These are phyloP conservation scores for Torrubiellomyces zombiae DNA, from an alignment of 2,329 filamentous ascomycete genomes.

Conservation along the genomic window DNA sequence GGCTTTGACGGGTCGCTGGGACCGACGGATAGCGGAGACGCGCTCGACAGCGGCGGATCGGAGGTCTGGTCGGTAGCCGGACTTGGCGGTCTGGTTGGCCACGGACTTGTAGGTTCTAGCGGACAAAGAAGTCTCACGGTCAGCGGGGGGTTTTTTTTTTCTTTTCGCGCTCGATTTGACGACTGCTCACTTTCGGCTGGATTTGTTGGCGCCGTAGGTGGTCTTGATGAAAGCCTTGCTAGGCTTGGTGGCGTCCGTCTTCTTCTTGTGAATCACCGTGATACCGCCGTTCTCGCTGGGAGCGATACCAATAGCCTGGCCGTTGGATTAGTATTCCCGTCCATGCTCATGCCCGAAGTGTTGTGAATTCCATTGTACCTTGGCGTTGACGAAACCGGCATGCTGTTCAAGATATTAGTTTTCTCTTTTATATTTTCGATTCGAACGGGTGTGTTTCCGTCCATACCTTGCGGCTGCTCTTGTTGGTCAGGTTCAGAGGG, in stretches of 20 bases:
- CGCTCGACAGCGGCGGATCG: slow-evolving; percentile 67
- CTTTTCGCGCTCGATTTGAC: background rate
- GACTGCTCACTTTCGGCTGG: slow-evolving; percentile 47
- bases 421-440: background rate
- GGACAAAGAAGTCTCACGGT: slow-evolving; percentile 8
- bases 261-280: slow-evolving; percentile 72
- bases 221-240: slow-evolving; percentile 46
- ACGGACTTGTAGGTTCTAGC: slow-evolving; percentile 74
- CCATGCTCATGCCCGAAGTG: slow-evolving; percentile 1
- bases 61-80: slow-evolving; percentile 70
- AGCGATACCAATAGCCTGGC: slow-evolving; percentile 66
- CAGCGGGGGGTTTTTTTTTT: no score
- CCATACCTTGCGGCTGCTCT: slow-evolving; percentile 73
- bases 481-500: slow-evolving; percentile 83
- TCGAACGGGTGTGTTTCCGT: background rate
- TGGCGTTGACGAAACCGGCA: slow-evolving; percentile 83
- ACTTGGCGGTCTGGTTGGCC: slow-evolving; percentile 67
- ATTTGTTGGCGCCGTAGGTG: slow-evolving; percentile 55
- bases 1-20: slow-evolving; percentile 66
- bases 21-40: slow-evolving; percentile 67
- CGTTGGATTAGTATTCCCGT: slow-evolving; percentile 7
- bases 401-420: slow-evolving; percentile 40
- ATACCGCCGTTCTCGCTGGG: slow-evolving; percentile 64
- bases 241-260: slow-evolving; percentile 55
- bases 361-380: slow-evolving; percentile 39